Evolutionary conservation across 371 early-diverging fungal genomes (phyloP).

Genomic region (Apophysomyces sp.): DNA sequence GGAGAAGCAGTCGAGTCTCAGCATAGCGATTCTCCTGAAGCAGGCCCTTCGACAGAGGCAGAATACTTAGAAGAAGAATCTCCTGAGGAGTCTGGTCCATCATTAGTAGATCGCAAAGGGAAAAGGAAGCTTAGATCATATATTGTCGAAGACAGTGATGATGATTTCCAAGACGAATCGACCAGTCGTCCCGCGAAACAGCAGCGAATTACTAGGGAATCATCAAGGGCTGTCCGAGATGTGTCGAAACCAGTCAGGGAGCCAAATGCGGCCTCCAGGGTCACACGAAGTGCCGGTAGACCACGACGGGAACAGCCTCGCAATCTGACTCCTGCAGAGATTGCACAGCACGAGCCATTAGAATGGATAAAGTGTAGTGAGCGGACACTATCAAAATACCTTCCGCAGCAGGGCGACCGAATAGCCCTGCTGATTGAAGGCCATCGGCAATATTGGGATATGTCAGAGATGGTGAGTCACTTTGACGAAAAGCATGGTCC

Average conservation of each 20-base stretch:
- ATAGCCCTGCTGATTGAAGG: constrained; percentile 68
- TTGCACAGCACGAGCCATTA: constrained; percentile 40
- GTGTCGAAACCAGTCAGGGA: constrained; percentile 4
- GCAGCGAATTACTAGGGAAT: constrained; percentile 1
- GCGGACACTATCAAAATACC: constrained; percentile 63
- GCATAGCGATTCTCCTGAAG: constrained; percentile 17
- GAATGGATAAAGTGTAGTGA: constrained; percentile 64
- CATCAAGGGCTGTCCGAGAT: constrained; percentile 1
- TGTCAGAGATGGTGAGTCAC: constrained; percentile 47
- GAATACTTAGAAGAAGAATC: background rate
- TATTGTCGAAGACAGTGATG: constrained; percentile 21
- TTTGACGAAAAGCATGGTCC: constrained; percentile 61
- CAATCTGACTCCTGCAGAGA: constrained; percentile 30
- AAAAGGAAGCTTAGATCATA: constrained; percentile 28
- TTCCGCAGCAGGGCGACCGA: constrained; percentile 69
- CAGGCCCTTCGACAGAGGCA: constrained; percentile 18
- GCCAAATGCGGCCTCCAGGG: constrained; percentile 7
- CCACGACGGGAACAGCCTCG: constrained; percentile 8
- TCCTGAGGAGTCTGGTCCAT: background rate
- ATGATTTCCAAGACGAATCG: constrained; percentile 30
- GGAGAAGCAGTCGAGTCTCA: constrained; percentile 28
- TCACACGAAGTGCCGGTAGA: background rate
- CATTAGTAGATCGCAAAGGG: constrained; percentile 31
- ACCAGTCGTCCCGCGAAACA: constrained; percentile 12
- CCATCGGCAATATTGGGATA: constrained; percentile 58